These are phyloP conservation scores for Lactarius sp. DNA, from an alignment of 768 basidiomycete genomes.

Conservation along the genomic window DNA sequence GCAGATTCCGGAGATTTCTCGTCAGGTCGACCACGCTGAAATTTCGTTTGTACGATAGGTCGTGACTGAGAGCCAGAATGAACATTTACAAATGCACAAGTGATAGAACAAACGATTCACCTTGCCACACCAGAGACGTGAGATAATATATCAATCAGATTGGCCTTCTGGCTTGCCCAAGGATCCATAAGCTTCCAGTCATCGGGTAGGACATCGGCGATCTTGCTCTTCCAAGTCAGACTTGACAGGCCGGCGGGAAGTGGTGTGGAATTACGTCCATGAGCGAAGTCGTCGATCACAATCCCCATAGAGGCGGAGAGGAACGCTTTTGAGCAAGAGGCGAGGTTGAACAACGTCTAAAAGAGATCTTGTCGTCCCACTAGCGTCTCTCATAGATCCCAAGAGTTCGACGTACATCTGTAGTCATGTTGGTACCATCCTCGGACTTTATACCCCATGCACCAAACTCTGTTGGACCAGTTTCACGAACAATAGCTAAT, in stretches of 20 bases:
- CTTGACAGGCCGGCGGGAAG: slow-evolving; percentile 33
- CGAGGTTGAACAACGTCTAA: slow-evolving; percentile 39
- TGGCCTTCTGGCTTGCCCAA: slow-evolving; percentile 37
- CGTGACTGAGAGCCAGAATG: slow-evolving; percentile 8
- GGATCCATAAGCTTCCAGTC: slow-evolving; percentile 41
- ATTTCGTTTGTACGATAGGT: slow-evolving; percentile 1
- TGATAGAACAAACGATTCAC: slow-evolving; percentile 25
- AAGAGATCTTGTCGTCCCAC: not conserved
- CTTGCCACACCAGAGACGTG: slow-evolving; percentile 40
- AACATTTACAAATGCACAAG: not conserved
- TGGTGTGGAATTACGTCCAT: slow-evolving; percentile 33
- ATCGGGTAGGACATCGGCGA: slow-evolving; percentile 34
- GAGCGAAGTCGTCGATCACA: slow-evolving; percentile 39
- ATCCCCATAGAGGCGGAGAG: slow-evolving; percentile 37
- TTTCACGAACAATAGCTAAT: slow-evolving; percentile 10
- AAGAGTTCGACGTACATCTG: slow-evolving; percentile 7
- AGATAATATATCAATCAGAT: slow-evolving; percentile 37
- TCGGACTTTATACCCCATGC: slow-evolving; percentile 20
- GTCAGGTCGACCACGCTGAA: slow-evolving; percentile 6
- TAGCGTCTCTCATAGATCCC: not conserved
- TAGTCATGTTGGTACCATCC: slow-evolving; percentile 16
- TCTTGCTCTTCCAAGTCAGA: slow-evolving; percentile 37
- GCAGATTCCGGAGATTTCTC: slow-evolving; percentile 31
- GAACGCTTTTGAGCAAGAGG: slow-evolving; percentile 40
- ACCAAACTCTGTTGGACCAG: not conserved